phyloP scores from a whole-genome alignment of 306 rosid genomes.

The Cyamopsis tetragonoloba region DNA sequence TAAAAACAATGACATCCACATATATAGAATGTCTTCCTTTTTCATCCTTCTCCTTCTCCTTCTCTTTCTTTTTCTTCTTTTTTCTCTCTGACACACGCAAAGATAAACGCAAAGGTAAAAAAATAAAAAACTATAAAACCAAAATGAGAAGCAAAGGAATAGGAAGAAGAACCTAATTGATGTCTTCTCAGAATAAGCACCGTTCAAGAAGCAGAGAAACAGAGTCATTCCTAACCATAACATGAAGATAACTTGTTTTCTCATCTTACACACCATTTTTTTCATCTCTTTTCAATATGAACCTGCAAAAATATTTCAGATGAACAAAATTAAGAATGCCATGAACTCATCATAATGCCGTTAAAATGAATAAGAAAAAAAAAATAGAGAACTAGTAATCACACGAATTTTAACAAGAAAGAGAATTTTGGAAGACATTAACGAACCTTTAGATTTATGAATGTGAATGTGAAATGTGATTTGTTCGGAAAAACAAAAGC shows the following conservation, averaged over 20 bases:
- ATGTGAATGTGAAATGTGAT: neutral
- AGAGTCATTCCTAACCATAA: slow-evolving; percentile 38
- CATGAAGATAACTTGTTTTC: slow-evolving; percentile 12
- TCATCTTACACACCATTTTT: slow-evolving; percentile 17
- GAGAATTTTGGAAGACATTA: neutral
- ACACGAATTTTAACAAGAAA: neutral
- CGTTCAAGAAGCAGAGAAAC: slow-evolving; percentile 24
- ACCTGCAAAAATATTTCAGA: slow-evolving; percentile 1
- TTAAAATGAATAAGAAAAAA: neutral
- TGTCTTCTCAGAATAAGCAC: slow-evolving; percentile 27
- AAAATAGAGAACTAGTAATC: neutral
- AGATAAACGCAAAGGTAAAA: slow-evolving; percentile 19
- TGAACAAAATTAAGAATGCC: neutral
- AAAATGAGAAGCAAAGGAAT: slow-evolving; percentile 19
- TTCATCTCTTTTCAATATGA: slow-evolving; percentile 16
- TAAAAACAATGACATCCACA: slow-evolving; percentile 13
- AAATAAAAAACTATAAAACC: slow-evolving; percentile 7
- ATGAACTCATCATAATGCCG: neutral
- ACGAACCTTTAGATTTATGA: slow-evolving; percentile 17
- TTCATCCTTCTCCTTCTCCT: neutral
- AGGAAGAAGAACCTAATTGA: slow-evolving; percentile 38
- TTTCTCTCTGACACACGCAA: slow-evolving; percentile 34
- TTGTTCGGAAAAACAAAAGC: neutral
- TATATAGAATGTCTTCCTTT: slow-evolving; percentile 17
- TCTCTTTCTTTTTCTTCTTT: neutral